Evolutionary conservation across 2,329 filamentous ascomycete species (phyloP).

Genomic region (Penicillium sumatraense): DNA sequence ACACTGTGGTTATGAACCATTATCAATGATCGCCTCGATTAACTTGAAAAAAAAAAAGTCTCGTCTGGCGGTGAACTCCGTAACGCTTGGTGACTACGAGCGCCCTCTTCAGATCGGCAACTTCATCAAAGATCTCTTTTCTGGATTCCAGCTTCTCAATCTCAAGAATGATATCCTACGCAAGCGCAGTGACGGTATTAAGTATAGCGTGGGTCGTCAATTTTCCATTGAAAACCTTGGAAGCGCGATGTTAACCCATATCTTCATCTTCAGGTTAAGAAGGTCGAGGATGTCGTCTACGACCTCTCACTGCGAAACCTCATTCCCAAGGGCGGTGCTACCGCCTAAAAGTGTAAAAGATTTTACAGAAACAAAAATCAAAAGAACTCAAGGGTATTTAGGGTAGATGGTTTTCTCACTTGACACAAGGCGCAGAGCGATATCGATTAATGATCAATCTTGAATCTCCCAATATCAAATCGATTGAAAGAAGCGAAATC

Average conservation of each 20-base stretch:
- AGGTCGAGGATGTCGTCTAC: slow-evolving; percentile 97
- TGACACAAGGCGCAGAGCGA: neutral
- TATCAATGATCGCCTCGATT: neutral
- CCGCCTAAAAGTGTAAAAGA: slow-evolving; percentile 9
- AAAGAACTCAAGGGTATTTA: neutral
- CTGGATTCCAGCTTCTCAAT: slow-evolving; percentile 95
- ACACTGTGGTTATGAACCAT: neutral
- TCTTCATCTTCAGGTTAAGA: slow-evolving; percentile 69
- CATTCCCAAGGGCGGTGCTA: slow-evolving; percentile 57
- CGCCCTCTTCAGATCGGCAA: slow-evolving; percentile 85
- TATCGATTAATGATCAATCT: neutral
- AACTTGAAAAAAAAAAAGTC: slow-evolving; percentile 55
- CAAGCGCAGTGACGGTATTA: slow-evolving; percentile 87
- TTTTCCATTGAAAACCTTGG: neutral
- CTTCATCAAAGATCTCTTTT: slow-evolving; percentile 94
- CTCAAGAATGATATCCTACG: slow-evolving; percentile 93
- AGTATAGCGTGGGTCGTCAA: slow-evolving; percentile 73
- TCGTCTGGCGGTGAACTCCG: slow-evolving; percentile 89
- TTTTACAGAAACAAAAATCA: neutral
- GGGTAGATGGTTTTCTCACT: neutral
- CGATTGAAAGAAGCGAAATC: no score
- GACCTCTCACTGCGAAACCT: slow-evolving; percentile 87
- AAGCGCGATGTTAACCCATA: slow-evolving; percentile 5
- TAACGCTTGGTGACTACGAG: slow-evolving; percentile 85
- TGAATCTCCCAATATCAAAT: neutral